Evolutionary conservation across 73 alveolate genomes (phyloP).

Genomic region (Tetrahymena thermophila): DNA sequence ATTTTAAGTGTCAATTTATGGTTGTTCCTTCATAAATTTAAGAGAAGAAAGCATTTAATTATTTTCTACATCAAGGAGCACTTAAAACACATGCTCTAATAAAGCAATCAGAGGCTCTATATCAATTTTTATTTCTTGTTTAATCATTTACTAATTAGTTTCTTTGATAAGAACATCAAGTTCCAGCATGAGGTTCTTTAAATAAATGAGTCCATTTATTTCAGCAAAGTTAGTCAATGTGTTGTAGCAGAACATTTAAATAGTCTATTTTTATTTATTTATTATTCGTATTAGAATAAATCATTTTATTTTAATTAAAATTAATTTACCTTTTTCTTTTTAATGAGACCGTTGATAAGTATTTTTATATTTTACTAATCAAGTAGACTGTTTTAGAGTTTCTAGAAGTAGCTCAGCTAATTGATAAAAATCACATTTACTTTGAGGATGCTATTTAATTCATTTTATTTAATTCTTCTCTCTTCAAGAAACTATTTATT

Average conservation of each 20-base stretch:
- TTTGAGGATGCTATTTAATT: background rate
- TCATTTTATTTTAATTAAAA: background rate
- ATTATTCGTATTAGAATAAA: background rate
- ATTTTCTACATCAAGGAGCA: background rate
- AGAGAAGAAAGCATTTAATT: background rate
- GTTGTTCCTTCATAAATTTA: background rate
- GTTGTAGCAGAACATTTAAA: background rate
- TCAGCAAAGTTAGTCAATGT: background rate
- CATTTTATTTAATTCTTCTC: background rate
- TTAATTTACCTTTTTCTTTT: background rate
- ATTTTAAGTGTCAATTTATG: background rate
- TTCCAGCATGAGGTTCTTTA: background rate
- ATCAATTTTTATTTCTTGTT: background rate
- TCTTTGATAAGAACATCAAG: background rate
- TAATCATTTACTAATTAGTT: background rate
- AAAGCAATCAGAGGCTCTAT: background rate
- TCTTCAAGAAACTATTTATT: background rate
- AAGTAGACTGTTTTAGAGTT: background rate
- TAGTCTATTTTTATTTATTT: background rate
- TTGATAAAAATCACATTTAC: background rate
- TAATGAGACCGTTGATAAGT: background rate
- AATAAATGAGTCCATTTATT: background rate
- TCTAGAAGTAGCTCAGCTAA: background rate
- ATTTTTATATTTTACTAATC: background rate
- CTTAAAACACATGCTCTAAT: background rate